Evolutionary conservation across 306 rosid genomes (phyloP), one percentile per base, ranked within the genome.

Genomic region (Cucurbita ficifolia): DNA sequence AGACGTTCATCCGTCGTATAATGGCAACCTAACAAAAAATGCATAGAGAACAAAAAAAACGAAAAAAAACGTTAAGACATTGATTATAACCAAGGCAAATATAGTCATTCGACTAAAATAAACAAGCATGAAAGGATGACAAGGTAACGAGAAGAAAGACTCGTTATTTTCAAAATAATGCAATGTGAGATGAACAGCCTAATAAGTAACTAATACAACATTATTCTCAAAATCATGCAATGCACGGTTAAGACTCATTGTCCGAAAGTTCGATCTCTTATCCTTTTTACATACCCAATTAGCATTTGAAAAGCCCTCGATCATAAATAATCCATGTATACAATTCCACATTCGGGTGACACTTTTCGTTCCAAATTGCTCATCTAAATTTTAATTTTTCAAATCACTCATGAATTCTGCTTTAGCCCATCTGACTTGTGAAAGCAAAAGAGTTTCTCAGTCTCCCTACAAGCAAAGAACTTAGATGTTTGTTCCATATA

Each of bases 1-100:
- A 73, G 75, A 84, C 90, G 8, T 91, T 90, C 96, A 91, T 87
- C 79, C 79, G 92, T 43, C 7, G 80, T 39, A 87, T 77, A 83
- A 94, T 86, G 59, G 83, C 88, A 75, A 83, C 99, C 99, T 94
- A 77, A 42, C 61, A 83, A 53, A 75, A 7, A 70, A 54, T 42
- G 61, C 6, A 12, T 12, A 64, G 7, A 54, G 5, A 58, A n/a
- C n/a, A 63, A 64, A 70, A 81, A 21, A 29, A 29, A 29, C 33
- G 33, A 29, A 29, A n/a, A 76, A 65, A 35, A 40, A 4, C n/a
- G 19, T 43, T 65, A 67, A 42, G 35, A 67, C 79, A 56, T 67
- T 45, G 18, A 45, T 5, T 43, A 19, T 1, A 67, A 43, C 55
- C 16, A 22, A 67, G 19, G 43, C 33, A 12, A 59, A 59, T 13